phyloP scores from a whole-genome alignment of 257 asterid genomes.

The Fraxinus anomala region DNA sequence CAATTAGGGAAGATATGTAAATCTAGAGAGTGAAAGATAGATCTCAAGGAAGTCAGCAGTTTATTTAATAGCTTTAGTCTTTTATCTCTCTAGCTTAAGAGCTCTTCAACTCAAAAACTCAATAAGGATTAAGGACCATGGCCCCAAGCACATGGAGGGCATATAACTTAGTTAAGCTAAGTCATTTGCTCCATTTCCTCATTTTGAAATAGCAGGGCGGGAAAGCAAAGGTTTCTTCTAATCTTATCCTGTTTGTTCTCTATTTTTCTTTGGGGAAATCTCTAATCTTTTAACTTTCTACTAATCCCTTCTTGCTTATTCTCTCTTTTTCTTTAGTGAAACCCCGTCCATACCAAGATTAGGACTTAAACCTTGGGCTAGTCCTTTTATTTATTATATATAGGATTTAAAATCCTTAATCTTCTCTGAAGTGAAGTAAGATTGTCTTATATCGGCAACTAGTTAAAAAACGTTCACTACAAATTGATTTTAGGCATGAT shows the following conservation, averaged over 20 bases:
- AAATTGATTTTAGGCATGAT: constrained; percentile 15
- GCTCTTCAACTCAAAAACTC: background rate
- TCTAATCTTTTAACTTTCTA: background rate
- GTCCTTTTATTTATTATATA: background rate
- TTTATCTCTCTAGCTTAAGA: background rate
- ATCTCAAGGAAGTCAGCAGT: background rate
- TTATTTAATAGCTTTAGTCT: background rate
- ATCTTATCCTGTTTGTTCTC: background rate
- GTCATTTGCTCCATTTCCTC: background rate
- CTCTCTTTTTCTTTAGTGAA: background rate
- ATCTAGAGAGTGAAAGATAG: background rate
- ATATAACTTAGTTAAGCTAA: background rate
- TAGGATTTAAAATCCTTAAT: background rate
- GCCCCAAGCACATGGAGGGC: background rate
- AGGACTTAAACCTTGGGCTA: background rate
- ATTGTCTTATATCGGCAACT: background rate
- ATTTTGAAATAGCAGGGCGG: background rate
- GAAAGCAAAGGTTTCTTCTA: background rate
- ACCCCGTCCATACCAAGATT: background rate
- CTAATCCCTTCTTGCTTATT: background rate
- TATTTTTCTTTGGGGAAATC: background rate
- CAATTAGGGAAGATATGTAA: constrained; percentile 3
- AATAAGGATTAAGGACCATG: background rate
- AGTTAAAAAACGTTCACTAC: constrained; percentile 1
- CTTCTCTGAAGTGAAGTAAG: background rate